Conservation (phyloP, 1,139 yeast species). For the Yamadazyma trypodendri region DNA sequence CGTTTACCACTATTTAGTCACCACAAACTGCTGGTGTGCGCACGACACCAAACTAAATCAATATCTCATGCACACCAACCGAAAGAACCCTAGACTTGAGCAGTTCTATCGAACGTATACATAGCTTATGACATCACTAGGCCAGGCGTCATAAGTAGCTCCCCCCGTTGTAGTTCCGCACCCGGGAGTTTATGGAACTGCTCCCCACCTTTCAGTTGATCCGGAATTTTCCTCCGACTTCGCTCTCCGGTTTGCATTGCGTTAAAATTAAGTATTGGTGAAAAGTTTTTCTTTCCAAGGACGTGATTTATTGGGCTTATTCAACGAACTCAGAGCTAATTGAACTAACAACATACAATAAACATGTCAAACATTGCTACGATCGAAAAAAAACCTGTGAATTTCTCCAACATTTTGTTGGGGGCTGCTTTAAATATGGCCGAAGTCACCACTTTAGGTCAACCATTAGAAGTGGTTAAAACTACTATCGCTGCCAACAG, state of each 20-base stretch:
- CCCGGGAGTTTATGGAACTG: not conserved
- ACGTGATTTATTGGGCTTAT: no score
- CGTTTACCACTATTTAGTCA: no score
- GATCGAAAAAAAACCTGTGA: constrained; percentile 79
- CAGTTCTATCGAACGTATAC: no score
- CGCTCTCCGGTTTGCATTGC: constrained; percentile 2
- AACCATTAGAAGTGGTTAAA: constrained; percentile 91
- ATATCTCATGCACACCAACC: no score
- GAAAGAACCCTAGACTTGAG: no score
- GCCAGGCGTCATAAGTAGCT: no score
- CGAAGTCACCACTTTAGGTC: constrained; percentile 93
- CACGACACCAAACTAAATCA: no score
- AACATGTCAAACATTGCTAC: constrained; percentile 9
- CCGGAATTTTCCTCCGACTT: constrained; percentile 4
- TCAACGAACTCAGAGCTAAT: no score
- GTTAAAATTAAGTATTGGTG: constrained; percentile 3
- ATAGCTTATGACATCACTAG: no score
- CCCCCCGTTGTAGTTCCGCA: no score
- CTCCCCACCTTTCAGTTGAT: constrained; percentile 1
- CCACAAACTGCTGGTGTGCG: no score
- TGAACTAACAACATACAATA: not conserved
- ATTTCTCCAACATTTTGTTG: constrained; percentile 81
- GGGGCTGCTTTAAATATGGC: constrained; percentile 94
- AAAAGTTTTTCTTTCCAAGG: constrained; percentile 1
- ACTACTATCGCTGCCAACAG: constrained; percentile 99